Evolutionary conservation across 2,329 filamentous ascomycete species (phyloP), one percentile per base, ranked within the genome.

Genomic region (Diaporthe eres): DNA sequence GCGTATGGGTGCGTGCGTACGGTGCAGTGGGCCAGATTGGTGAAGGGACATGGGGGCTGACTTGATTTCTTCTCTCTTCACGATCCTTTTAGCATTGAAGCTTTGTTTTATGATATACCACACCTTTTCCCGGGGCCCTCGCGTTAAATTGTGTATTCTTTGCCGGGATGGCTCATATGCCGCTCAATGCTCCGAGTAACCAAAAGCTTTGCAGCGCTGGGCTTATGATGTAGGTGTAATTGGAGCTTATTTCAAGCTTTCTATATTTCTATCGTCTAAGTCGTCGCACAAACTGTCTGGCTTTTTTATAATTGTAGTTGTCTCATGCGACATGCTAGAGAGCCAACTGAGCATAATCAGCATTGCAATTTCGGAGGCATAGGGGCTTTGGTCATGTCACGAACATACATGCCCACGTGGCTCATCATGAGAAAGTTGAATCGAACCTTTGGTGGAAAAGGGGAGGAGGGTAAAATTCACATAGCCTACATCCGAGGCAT

Each of bases 41-140:
- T 47, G 51, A 73, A 55, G 57, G 17, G 34, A 53, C 65, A 63
- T 51, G 13, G 34, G 31, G 71, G 37, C 25, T 65, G 28, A 25
- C 15, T 57, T 17, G 25, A 47, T 55, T 25, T 73, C 47, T 42
- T 39, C 37, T 51, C 31, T 51, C n/a, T 70, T 55, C 58, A 65
- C 61, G 49, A 65, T 73, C 71, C 49, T 73, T 73, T 57, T 39
- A 55, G 71, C 71, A 65, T 73, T 42, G 47, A 73, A 55, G 60
- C 42, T 73, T 55, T 73, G 71, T 73, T 73, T 57, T 55, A 55
- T 63, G 58, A 73, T 73, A 57, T 73, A 73, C 71, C 71, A 73
- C 28, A 57, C 71, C 78, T 55, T 39, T 70, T 53, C 15, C 7
- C 65, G 34, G 31, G 8, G 5, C n/a, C 7, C 8, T n/a, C 31